Base-by-base conservation (phyloP, 345 rosid genomes). In the Populus deltoides region DNA sequence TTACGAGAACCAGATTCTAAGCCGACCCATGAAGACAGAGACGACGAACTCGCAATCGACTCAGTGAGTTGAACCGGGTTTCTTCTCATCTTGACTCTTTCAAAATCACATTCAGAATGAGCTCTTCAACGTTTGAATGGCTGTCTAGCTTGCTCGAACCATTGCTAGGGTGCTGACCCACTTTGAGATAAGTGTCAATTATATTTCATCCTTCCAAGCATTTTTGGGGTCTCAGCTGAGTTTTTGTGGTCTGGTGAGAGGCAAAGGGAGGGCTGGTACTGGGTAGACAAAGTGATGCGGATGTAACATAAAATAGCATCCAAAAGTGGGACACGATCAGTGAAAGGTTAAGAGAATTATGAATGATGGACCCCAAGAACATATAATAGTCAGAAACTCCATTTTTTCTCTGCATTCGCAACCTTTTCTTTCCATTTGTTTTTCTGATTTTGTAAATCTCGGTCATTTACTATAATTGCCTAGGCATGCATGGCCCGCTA, bases 51-150 rank as follows among this genome's bases (percentile, higher is more conserved):
- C 71, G 75, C 77, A 4, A 24, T 36, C 83, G 81, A 73, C 72
- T 83, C 82, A 15, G 53, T 25, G 75, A n/a, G 72, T 25, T 70
- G 8, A 49, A 31, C 33, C 47, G 62, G 43, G 67, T 57, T 41
- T 47, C 66, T 68, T 86, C 68, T 38, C 51, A 75, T 29, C 90
- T 81, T 8, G 91, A 88, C 82, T 86, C 87, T 71, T 88, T 87
- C 80, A 84, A 67, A 66, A 66, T 66, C 68, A 68, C 65, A 74
- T 89, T 88, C 85, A 84, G 81, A 71, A 91, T 88, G 91, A 81
- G 79, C 35, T 79, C 88, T 45, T 83, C 91, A 38, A 87, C 91
- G 53, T 89, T 91, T 31, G 90, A 86, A 77, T 89, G 93, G 36
- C 4, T 33, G 36, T 33, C 36, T 33, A 4, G 36, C 36, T 33